Evolutionary conservation across 2,329 filamentous ascomycete genomes (phyloP).

Genomic region (Trichophyton verrucosum): DNA sequence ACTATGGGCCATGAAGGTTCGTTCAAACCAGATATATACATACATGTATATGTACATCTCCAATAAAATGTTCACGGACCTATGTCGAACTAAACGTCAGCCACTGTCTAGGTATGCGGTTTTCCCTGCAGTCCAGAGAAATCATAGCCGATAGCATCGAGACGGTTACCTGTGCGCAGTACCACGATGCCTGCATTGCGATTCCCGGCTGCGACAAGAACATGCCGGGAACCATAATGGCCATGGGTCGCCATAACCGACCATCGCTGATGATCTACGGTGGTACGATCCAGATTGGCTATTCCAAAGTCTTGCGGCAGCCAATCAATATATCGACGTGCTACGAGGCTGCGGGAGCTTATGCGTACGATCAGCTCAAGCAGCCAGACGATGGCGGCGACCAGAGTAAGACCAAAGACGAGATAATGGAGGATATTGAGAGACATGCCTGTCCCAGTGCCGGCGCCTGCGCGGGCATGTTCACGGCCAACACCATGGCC

Average conservation of each 20-base stretch:
- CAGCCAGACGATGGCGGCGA: conserved; percentile 55
- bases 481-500: conserved; percentile 89
- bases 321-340: conserved; percentile 80
- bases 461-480: conserved; percentile 85
- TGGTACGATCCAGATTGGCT: conserved; percentile 79
- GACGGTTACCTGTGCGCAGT: conserved; percentile 81
- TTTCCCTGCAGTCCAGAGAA: conserved; percentile 78
- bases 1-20: conserved; percentile 87
- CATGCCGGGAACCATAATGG: conserved; percentile 89
- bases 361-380: conserved; percentile 59
- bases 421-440: conserved; percentile 76
- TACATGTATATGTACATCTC: neutral
- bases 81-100: neutral
- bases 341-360: conserved; percentile 77
- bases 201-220: conserved; percentile 97
- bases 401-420: conserved; percentile 54
- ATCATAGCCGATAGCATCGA: conserved; percentile 92
- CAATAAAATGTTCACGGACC: neutral
- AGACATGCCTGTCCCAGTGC: conserved; percentile 62
- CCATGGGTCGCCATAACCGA: conserved; percentile 78
- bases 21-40: conserved; percentile 11
- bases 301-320: conserved; percentile 61
- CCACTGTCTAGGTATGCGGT: conserved; percentile 62
- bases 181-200: conserved; percentile 84
- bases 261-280: conserved; percentile 95